These are phyloP conservation scores for Xylaria grammica DNA, from an alignment of 495 filamentous ascomycete species.

Conservation along the genomic window DNA sequence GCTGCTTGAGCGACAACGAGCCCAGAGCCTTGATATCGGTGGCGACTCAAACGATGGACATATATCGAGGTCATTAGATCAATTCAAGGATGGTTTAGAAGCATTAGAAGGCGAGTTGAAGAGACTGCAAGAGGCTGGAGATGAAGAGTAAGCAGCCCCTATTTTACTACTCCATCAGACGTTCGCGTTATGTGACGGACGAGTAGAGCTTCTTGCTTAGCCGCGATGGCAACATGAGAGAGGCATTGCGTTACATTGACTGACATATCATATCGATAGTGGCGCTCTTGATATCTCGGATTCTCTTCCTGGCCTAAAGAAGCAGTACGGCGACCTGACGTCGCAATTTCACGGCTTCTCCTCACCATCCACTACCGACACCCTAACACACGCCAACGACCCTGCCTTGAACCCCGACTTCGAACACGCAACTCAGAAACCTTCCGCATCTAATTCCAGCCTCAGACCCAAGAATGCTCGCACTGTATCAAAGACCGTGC, in stretches of 20 bases:
- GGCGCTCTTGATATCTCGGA: conserved; percentile 51
- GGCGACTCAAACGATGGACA: conserved; percentile 87
- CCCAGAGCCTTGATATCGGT: conserved; percentile 77
- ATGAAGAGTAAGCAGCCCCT: conserved; percentile 53
- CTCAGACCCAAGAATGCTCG: conserved; percentile 31
- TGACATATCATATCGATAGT: conserved; percentile 37
- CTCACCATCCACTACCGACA: conserved; percentile 50
- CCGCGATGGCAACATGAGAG: background rate
- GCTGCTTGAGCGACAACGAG: conserved; percentile 85
- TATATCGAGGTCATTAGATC: conserved; percentile 86
- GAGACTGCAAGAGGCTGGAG: conserved; percentile 64
- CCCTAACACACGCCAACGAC: conserved; percentile 68
- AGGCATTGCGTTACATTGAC: background rate
- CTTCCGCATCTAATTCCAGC: conserved; percentile 45
- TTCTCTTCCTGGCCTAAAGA: conserved; percentile 57
- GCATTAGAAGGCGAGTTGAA: conserved; percentile 69
- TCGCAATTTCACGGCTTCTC: conserved; percentile 67
- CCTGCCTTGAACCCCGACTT: conserved; percentile 70
- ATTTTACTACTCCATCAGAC: conserved; percentile 9
- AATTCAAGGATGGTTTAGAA: conserved; percentile 82
- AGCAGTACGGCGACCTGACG: conserved; percentile 63
- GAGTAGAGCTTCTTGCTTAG: conserved; percentile 1
- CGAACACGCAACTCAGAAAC: conserved; percentile 61
- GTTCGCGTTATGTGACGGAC: background rate
- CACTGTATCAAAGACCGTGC: conserved; percentile 74